Evolutionary conservation across 768 basidiomycete species (phyloP).

Genomic region (Goffeauzyma gilvescens): DNA sequence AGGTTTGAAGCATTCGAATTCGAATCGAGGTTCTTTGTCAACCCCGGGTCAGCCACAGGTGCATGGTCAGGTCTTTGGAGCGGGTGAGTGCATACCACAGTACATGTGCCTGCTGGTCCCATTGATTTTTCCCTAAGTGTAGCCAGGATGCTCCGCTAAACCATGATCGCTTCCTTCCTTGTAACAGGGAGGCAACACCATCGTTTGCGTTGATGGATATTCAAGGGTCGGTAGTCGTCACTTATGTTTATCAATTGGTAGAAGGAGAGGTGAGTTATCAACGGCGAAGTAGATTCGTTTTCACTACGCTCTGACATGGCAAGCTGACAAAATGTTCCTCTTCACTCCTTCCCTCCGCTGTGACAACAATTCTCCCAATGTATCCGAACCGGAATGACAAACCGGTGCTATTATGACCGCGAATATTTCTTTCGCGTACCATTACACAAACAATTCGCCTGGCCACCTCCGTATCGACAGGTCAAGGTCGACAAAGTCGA

Average conservation of each 20-base stretch:
- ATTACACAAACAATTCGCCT: no score
- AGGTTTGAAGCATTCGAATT: slow-evolving; percentile 90
- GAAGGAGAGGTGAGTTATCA: slow-evolving; percentile 55
- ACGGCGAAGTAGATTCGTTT: no score
- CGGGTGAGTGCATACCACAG: slow-evolving; percentile 37
- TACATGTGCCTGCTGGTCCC: neutral
- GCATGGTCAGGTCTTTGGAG: slow-evolving; percentile 69
- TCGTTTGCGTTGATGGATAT: slow-evolving; percentile 97
- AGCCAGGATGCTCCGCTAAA: neutral
- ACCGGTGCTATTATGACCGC: no score
- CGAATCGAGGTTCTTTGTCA: slow-evolving; percentile 81
- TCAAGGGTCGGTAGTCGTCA: slow-evolving; percentile 88
- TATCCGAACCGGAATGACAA: no score
- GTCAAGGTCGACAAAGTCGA: slow-evolving; percentile 35
- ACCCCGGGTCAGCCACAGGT: slow-evolving; percentile 85
- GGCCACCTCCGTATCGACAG: slow-evolving; percentile 14
- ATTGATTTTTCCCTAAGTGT: neutral
- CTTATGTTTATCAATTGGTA: slow-evolving; percentile 87
- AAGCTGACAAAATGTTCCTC: no score
- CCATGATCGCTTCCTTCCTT: neutral
- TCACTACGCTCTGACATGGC: no score
- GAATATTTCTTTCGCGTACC: no score
- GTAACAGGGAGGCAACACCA: slow-evolving; percentile 57
- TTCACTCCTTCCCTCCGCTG: no score
- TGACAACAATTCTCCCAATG: no score